Percentiles rank a stretch among this genome's conserved stretches.
Evolutionary conservation across 176 grass and related monocot genomes (phyloP).

Genomic region (Raddia guianensis): DNA sequence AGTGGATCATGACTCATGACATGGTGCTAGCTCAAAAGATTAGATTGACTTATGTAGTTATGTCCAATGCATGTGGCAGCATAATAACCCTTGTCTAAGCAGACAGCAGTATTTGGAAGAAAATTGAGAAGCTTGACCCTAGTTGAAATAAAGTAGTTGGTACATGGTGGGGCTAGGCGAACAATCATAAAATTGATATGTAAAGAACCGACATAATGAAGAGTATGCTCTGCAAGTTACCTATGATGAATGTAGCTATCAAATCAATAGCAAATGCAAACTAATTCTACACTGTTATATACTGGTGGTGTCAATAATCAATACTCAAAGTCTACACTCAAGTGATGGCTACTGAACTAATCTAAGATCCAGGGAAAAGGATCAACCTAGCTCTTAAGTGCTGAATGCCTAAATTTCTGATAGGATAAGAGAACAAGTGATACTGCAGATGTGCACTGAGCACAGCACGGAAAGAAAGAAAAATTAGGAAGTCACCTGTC

Average conservation of each 20-base stretch:
- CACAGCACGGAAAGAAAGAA: not conserved
- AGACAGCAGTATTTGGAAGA: constrained; percentile 24
- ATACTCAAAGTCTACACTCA: not conserved
- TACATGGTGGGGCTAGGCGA: constrained; percentile 2
- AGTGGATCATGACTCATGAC: constrained; percentile 13
- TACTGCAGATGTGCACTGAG: not conserved
- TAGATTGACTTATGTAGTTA: not conserved
- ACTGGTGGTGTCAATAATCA: not conserved
- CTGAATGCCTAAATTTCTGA: not conserved
- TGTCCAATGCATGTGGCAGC: constrained; percentile 22
- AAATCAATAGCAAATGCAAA: constrained; percentile 10
- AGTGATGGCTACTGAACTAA: not conserved
- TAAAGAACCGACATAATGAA: constrained; percentile 13
- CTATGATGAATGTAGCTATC: constrained; percentile 10
- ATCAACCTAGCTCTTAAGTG: not conserved
- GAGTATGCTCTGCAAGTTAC: not conserved
- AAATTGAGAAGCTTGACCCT: constrained; percentile 13
- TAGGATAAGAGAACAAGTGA: not conserved
- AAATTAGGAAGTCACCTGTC: constrained; percentile 29
- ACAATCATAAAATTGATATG: constrained; percentile 22
- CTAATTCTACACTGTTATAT: constrained; percentile 7
- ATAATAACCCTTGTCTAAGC: constrained; percentile 24
- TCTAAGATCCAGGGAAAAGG: not conserved
- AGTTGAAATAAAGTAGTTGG: not conserved
- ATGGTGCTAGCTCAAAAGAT: constrained; percentile 16